Evolutionary conservation across 78 protist species (phyloP), one percentile per base, ranked within the genome.

Genomic region (Dictyostelium purpureum): DNA sequence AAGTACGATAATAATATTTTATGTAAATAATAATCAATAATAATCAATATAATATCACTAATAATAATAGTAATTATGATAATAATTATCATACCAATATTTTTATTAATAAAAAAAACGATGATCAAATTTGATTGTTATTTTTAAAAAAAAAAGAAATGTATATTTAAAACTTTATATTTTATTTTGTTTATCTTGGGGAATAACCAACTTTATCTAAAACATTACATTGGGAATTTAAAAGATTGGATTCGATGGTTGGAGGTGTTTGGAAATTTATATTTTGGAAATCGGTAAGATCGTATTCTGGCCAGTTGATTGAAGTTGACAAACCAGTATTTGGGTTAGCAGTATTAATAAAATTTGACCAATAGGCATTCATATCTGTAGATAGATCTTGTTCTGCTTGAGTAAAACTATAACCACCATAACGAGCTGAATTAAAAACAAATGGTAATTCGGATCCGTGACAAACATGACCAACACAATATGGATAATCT

Each of bases 321-420:
- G 91, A 75, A 18, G 73, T 81, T 19, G 69, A 24, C 18, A 85
- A 33, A 61, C 91, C 91, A 56, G 11, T 31, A n/a, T 85, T 85
- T 56, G 91, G 91, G 73, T 85, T 35, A 2, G 74, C 54, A 43
- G 37, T 73, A 21, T 7, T 33, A 0, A 85, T 57, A 35, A 85
- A 85, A 59, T 85, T 85, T 24, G 42, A 43, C 91, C 91, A 85
- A 85, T 85, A 85, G 73, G 16, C 47, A n/a, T 71, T 85, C 65
- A 85, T 73, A 10, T 37, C 51, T 11, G 40, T 43, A 4, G 77
- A 9, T 7, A 85, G 2, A 45, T 54, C 42, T 45, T 73, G 82
- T 61, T 85, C 91, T 19, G 38, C 91, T 14, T 65, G 40, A 9
- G 70, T 73, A 35, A 73, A 45, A n/a, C 16, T 24, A 35, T 49